Evolutionary conservation across 2,329 filamentous ascomycete genomes (phyloP), one percentile per base, ranked within the genome.

Genomic region (Exophiala sp.): DNA sequence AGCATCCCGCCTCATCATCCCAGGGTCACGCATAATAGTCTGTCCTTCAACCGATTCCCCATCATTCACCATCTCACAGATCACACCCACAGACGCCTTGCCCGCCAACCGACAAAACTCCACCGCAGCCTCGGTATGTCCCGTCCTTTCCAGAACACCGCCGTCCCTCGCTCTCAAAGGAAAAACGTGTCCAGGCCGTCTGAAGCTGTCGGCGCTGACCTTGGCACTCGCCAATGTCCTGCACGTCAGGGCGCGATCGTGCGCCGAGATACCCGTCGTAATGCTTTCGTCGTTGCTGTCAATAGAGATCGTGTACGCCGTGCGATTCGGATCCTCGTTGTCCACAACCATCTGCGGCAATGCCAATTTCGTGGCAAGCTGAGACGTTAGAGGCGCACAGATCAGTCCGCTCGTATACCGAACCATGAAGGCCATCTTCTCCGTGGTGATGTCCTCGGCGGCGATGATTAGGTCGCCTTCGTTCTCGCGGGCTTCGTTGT

Each of bases 401-500:
- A 99, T 86, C 68, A 92, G 84, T 68, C 94, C 94, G 3, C 89
- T 83, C 36, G 88, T 88, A 78, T 96, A 84, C 66, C 91, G 89
- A 71, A 99, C 83, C 81, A 99, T 86, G 78, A 96, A 99, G 65
- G 91, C 89, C 85, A 95, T 95, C 75, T 97, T 92, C 62, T 88
- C 82, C 20, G 91, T 80, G 7, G 92, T 96, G 61, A 96, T 76
- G 66, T 87, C 81, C 63, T 90, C 78, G 59, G 91, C 92, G 62
- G 94, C 89, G 68, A 97, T 95, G 72, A 97, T 96, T 45, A 99
- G 83, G 75, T 99, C 94, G 72, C 91, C 94, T 80, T 99, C 94
- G 72, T 99, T 99, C 73, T 99, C 94, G 72, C 94, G 91, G 59
- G 86, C 83, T 61, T 90, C 85, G 63, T 89, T 88, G 77, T 99